A percentile compares a stretch with the other conserved stretches of the same genome.
These are phyloP conservation scores for Trichophyton mentagrophytes DNA, from an alignment of 2,329 filamentous ascomycete species.

Conservation along the genomic window DNA sequence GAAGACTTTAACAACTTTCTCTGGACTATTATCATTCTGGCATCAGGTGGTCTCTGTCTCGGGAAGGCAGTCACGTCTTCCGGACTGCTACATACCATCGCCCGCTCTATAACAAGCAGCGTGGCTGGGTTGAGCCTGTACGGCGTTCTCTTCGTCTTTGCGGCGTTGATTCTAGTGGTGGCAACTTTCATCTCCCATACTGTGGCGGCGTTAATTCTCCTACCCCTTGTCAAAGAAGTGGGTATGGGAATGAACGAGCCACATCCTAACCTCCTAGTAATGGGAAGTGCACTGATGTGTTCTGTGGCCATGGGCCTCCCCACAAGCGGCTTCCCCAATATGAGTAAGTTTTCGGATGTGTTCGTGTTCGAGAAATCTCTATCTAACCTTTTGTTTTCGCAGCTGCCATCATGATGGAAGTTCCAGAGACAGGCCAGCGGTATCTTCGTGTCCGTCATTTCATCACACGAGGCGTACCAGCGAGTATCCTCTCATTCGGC, in stretches of 20 bases:
- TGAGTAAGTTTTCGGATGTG: slow-evolving; percentile 57
- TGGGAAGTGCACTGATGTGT: slow-evolving; percentile 92
- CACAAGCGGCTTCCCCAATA: slow-evolving; percentile 94
- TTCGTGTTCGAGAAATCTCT: not conserved
- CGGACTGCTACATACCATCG: slow-evolving; percentile 79
- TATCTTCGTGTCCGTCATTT: slow-evolving; percentile 92
- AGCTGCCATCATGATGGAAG: slow-evolving; percentile 99
- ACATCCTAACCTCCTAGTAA: slow-evolving; percentile 87
- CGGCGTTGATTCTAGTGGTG: slow-evolving; percentile 70
- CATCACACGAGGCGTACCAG: slow-evolving; percentile 80
- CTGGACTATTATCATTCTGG: slow-evolving; percentile 98
- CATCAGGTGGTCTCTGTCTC: slow-evolving; percentile 79
- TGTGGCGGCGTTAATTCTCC: slow-evolving; percentile 85
- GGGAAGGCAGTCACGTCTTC: slow-evolving; percentile 92
- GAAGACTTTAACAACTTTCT: slow-evolving; percentile 99
- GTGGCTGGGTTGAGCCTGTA: slow-evolving; percentile 76
- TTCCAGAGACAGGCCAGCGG: slow-evolving; percentile 73
- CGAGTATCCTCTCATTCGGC: slow-evolving; percentile 64
- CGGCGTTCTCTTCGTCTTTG: slow-evolving; percentile 73
- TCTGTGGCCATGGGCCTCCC: slow-evolving; percentile 95
- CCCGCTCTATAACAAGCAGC: slow-evolving; percentile 56
- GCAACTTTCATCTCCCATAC: slow-evolving; percentile 98
- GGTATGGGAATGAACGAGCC: slow-evolving; percentile 75
- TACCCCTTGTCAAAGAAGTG: slow-evolving; percentile 79
- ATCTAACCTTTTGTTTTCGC: not conserved